Base-by-base conservation (phyloP, 2,329 filamentous ascomycete species). In the Alternaria sp. region DNA sequence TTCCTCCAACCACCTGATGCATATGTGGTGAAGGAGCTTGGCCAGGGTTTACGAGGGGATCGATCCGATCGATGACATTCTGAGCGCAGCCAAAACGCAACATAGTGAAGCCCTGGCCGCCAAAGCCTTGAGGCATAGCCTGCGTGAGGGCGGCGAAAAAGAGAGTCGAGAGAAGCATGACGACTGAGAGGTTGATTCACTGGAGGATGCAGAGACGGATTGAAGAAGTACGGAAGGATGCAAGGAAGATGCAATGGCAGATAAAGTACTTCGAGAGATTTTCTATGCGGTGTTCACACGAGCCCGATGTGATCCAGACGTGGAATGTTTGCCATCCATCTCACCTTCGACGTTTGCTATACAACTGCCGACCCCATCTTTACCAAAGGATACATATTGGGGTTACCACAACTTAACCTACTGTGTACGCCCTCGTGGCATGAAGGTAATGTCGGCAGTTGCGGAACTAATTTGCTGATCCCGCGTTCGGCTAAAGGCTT, bases 1-100 rank as follows among this genome's bases (percentile, higher is more conserved):
- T 80, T 4, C 82, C 82, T 27, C 79, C 79, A 3, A 77, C 78
- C 46, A 81, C 74, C 64, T 81, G 79, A 63, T 81, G 79, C 58
- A 75, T 67, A 54, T 81, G 78, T 1, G 76, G 74, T 0, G 75
- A 77, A 2, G 71, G 76, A 2, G 69, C 56, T 30, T 67, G 63
- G 11, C 79, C 78, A 0, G 79, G 79, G 57, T 78, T 79, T 49
- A 80, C 78, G 12, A 76, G 62, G 25, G 74, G 74, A 48, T 76
- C 74, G 22, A 76, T 66, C 9, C 74, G 67, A 48, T 76, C 74
- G 52, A 76, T 73, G 44, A 74, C 72, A 10, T 69, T 67, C 50
- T 76, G 73, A 9, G 74, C 64, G 44, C 74, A 76, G 43, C 74
- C 74, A 61, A 76, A 76, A 56, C 74, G 67, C 68, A 76, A 45